These are phyloP conservation scores for Xylariaceae sp. DNA, from an alignment of 2,329 filamentous ascomycete genomes.

Conservation along the genomic window DNA sequence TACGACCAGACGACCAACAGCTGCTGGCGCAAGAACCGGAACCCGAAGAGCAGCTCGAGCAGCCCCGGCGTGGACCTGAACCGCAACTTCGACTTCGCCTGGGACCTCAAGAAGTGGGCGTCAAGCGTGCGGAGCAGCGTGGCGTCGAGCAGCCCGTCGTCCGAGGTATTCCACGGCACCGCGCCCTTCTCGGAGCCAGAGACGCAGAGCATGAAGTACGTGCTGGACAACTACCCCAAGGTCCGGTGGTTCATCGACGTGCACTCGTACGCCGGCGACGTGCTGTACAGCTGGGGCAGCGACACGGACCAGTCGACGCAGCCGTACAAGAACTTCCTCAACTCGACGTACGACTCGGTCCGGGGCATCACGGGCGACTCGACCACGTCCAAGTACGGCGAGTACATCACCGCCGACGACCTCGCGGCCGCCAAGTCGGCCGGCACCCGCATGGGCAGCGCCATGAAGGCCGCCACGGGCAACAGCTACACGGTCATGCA, in stretches of 20 bases:
- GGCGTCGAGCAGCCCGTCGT: slow-evolving; percentile 38
- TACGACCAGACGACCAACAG: slow-evolving; percentile 44
- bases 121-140: slow-evolving; percentile 32
- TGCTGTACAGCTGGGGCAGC: slow-evolving; percentile 54
- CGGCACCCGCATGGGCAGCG: slow-evolving; percentile 31
- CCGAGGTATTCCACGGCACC: slow-evolving; percentile 46
- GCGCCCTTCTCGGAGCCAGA: slow-evolving; percentile 51
- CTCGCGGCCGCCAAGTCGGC: slow-evolving; percentile 29
- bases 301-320: slow-evolving; percentile 45
- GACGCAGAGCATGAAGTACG: slow-evolving; percentile 48
- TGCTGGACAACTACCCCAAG: slow-evolving; percentile 43
- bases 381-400: slow-evolving; percentile 36
- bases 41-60: slow-evolving; percentile 32
- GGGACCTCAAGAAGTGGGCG: slow-evolving; percentile 46
- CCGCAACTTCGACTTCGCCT: slow-evolving; percentile 54
- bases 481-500: slow-evolving; percentile 35
- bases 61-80: slow-evolving; percentile 48
- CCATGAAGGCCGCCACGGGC: slow-evolving; percentile 37
- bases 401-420: slow-evolving; percentile 40
- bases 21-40: slow-evolving; percentile 55
- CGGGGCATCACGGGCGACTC: slow-evolving; percentile 41
- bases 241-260: slow-evolving; percentile 55
- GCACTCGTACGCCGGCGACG: slow-evolving; percentile 47
- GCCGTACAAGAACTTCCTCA: slow-evolving; percentile 46
- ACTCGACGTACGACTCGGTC: slow-evolving; percentile 45